Evolutionary conservation across 2,329 filamentous ascomycete species (phyloP).

Genomic region (Phialophora chinensis): DNA sequence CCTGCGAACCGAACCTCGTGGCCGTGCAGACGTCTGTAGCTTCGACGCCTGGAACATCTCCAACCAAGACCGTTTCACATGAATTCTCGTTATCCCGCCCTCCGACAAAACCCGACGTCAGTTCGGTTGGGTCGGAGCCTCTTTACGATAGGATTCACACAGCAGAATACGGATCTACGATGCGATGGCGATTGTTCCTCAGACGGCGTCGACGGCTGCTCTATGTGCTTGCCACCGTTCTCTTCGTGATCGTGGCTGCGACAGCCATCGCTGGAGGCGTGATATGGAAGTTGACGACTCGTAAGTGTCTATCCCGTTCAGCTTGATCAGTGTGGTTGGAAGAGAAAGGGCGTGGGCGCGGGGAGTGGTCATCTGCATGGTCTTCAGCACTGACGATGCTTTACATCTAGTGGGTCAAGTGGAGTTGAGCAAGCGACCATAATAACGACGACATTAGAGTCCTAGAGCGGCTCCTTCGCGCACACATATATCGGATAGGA

Average conservation of each 20-base stretch:
- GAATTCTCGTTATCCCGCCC: neutral
- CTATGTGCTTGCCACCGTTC: constrained; percentile 23
- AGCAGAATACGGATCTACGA: neutral
- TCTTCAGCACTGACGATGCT: constrained; percentile 1
- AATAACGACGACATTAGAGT: neutral
- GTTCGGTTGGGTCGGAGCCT: neutral
- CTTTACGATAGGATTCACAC: neutral
- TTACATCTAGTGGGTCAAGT: neutral
- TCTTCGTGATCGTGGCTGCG: constrained; percentile 21
- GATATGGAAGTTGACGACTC: constrained; percentile 30
- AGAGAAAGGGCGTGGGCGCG: neutral
- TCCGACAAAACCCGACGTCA: neutral
- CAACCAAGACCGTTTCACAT: neutral
- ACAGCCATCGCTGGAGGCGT: constrained; percentile 27
- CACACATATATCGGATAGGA: neutral
- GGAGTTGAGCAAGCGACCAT: neutral
- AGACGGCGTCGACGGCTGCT: constrained; percentile 23
- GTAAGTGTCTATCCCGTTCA: neutral
- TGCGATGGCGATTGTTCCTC: constrained; percentile 5
- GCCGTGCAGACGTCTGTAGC: neutral
- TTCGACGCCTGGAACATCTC: neutral
- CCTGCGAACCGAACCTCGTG: neutral
- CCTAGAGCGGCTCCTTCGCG: neutral
- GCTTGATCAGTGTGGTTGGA: neutral
- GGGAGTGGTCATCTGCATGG: neutral